These are phyloP conservation scores for Pelargonium citronellum DNA, from an alignment of 441 rosid species.

Conservation along the genomic window DNA sequence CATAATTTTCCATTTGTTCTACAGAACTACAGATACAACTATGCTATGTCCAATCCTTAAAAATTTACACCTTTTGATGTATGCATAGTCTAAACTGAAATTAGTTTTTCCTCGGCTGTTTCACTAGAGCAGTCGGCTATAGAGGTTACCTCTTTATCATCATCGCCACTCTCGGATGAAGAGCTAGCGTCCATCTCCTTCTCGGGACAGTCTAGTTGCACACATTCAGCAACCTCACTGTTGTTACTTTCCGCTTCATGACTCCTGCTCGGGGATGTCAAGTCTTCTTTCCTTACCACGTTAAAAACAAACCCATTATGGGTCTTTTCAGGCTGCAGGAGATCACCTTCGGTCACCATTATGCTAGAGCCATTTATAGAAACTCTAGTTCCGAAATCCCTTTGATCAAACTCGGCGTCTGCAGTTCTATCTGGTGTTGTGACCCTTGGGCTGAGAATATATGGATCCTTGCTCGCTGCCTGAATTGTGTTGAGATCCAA, in stretches of 20 bases:
- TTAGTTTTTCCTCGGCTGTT: too few relatives aligned
- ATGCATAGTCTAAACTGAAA: too few relatives aligned
- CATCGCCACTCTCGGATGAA: slow-evolving; percentile 51
- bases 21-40: neutral
- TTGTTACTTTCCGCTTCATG: slow-evolving; percentile 31
- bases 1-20: neutral
- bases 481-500: slow-evolving; percentile 34
- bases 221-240: slow-evolving; percentile 49
- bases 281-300: slow-evolving; percentile 53
- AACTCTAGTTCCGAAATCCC: slow-evolving; percentile 30
- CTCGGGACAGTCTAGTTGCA: slow-evolving; percentile 61
- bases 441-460: slow-evolving; percentile 33
- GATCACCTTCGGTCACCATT: slow-evolving; percentile 67
- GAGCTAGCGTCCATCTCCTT: slow-evolving; percentile 64
- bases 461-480: slow-evolving; percentile 37
- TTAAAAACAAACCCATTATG: slow-evolving; percentile 66
- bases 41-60: neutral
- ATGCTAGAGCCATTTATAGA: slow-evolving; percentile 41
- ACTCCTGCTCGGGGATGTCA: slow-evolving; percentile 28
- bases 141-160: slow-evolving; percentile 15
- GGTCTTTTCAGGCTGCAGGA: slow-evolving; percentile 63
- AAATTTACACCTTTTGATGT: too few relatives aligned
- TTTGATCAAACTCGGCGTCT: slow-evolving; percentile 37
- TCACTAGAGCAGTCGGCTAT: too few relatives aligned
- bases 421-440: slow-evolving; percentile 36